These are phyloP conservation scores for Vanilla planifolia DNA, from an alignment of 106 monocot species.

Conservation along the genomic window DNA sequence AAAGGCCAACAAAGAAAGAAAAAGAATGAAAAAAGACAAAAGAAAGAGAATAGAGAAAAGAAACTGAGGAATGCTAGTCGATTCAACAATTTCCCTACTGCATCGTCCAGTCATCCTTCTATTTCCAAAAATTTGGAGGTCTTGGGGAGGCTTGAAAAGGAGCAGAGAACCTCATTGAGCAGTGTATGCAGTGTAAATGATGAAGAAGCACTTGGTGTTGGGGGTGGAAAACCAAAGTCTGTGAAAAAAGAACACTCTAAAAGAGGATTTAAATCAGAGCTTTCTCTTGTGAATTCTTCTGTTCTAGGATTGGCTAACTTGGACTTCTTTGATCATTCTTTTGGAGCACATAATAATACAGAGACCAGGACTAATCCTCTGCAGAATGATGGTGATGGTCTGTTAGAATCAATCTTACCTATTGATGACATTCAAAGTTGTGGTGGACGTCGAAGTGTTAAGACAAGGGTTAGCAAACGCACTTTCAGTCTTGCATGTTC, in stretches of 20 bases:
- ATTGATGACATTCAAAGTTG: background rate
- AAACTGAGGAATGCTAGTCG: slow-evolving; percentile 7
- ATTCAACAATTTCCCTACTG: slow-evolving; percentile 1
- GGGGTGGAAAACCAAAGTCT: slow-evolving; percentile 12
- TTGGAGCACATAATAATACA: slow-evolving; percentile 7
- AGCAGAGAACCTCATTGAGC: slow-evolving; percentile 9
- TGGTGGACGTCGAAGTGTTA: slow-evolving; percentile 3
- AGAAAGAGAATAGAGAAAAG: background rate
- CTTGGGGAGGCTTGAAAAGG: slow-evolving; percentile 5
- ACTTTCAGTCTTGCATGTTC: slow-evolving; percentile 9
- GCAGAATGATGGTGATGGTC: slow-evolving; percentile 11
- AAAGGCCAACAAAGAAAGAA: background rate
- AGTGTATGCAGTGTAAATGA: slow-evolving; percentile 15
- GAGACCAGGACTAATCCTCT: background rate
- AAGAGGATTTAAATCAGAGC: slow-evolving; percentile 15
- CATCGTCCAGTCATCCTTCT: slow-evolving; percentile 12
- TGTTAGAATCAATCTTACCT: background rate
- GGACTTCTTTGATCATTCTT: slow-evolving; percentile 7
- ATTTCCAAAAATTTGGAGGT: slow-evolving; percentile 10
- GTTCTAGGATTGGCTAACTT: slow-evolving; percentile 5
- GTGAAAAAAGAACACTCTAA: slow-evolving; percentile 10
- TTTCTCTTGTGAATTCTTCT: slow-evolving; percentile 7
- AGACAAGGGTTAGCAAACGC: slow-evolving; percentile 10
- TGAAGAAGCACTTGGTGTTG: slow-evolving; percentile 3
- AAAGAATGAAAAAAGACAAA: background rate